Base-by-base conservation (phyloP, 495 filamentous ascomycete species). In the Hypoxylon cercidicola region DNA sequence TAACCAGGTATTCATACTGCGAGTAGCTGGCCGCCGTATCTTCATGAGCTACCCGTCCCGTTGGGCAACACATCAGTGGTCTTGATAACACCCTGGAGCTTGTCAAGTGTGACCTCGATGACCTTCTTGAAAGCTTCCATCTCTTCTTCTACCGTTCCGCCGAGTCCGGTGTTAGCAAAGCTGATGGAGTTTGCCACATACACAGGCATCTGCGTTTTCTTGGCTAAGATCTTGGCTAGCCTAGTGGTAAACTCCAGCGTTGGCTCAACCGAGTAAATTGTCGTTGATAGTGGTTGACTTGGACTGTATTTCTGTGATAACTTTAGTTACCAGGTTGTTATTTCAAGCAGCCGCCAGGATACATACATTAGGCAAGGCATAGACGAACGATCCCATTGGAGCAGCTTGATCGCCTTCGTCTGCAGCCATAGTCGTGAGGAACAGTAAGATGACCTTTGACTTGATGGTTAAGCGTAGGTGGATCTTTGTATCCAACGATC, bases 201-300 rank as follows among this genome's bases (percentile, higher is more conserved):
- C 1, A 89, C 87, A 2, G 92, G 92, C 48, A 83, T 83, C 25
- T 75, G 78, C 45, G 87, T 87, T 64, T 87, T 87, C 53, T 85
- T 85, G 23, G 90, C 89, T 16, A 99, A 71, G 30, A 96, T 84
- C 74, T 92, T 96, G 1, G 94, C 92, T 39, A 96, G 76, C 10
- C 95, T 85, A 0, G 89, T 91, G 0, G 93, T 87, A 72, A 97
- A 96, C 72, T 97, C 94, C 37, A 96, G 71, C 13, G 89, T 93
- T 1, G 85, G 81, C 56, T 91, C 83, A 9, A 87, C 82, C 2
- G 87, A 86, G 73, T 90, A 97, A 8, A 99, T 82, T 1, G 90
- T 81, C 5, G 95, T 97, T 15, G 90, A 91, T 47, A 97, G 65
- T 0, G 88, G 83, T 55, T 88, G 79, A n/a, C 65, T 74, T 18